Conservation (phyloP, 2,329 filamentous ascomycete species). For the Penicillium polonicum region DNA sequence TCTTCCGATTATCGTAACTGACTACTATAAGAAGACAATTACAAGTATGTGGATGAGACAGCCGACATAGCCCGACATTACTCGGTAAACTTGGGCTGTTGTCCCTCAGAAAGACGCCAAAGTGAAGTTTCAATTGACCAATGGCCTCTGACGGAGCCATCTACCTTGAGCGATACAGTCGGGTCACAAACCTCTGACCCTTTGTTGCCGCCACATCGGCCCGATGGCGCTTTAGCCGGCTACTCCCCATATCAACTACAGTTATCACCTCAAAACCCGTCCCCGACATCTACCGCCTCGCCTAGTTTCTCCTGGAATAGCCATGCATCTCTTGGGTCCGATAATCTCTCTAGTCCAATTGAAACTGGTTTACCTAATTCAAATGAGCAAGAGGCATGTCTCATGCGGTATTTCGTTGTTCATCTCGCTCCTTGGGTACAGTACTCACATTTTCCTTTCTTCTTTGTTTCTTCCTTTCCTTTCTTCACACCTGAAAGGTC, state of each 20-base stretch:
- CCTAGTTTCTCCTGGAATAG: constrained; percentile 12
- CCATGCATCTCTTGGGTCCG: constrained; percentile 6
- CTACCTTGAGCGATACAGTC: constrained; percentile 5
- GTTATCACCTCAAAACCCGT: constrained; percentile 8
- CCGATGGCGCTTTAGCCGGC: neutral
- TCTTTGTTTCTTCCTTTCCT: too few relatives aligned
- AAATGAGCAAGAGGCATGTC: constrained; percentile 19
- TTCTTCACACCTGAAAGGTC: too few relatives aligned
- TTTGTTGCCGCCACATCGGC: neutral
- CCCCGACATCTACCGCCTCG: constrained; percentile 12
- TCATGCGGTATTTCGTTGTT: constrained; percentile 25
- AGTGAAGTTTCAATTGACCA: constrained; percentile 1
- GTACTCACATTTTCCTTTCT: neutral
- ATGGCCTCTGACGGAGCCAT: neutral
- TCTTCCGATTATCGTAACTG: neutral
- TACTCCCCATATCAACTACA: constrained; percentile 11
- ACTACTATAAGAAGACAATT: constrained; percentile 9
- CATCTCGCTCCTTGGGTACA: constrained; percentile 23
- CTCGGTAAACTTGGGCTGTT: constrained; percentile 5
- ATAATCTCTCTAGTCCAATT: neutral
- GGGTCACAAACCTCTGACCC: constrained; percentile 4
- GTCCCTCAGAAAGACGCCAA: too few relatives aligned
- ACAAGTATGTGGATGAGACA: constrained; percentile 28
- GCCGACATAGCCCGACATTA: constrained; percentile 23
- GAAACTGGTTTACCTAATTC: constrained; percentile 9